Evolutionary conservation across 2,329 filamentous ascomycete species (phyloP).

Genomic region (Arthrobotrys musiformis): DNA sequence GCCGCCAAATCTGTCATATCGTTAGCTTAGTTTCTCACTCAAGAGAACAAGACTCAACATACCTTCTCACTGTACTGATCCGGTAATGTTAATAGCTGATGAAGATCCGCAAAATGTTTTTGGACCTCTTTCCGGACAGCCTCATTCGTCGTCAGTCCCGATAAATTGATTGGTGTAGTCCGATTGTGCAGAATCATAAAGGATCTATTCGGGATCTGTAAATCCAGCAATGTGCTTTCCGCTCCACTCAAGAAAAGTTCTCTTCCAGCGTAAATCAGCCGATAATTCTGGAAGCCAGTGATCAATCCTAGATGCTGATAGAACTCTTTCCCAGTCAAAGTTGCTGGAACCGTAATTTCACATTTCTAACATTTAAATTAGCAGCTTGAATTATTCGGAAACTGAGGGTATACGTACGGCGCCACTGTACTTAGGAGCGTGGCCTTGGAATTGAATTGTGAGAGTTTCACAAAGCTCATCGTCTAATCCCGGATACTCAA

Average conservation of each 20-base stretch:
- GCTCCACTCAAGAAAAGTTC: slow-evolving; percentile 57
- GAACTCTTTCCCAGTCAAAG: slow-evolving; percentile 37
- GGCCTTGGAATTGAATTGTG: slow-evolving; percentile 43
- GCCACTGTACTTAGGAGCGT: slow-evolving; percentile 44
- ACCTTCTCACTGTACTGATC: slow-evolving; percentile 60
- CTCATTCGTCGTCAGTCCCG: slow-evolving; percentile 53
- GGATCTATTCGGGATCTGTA: slow-evolving; percentile 55
- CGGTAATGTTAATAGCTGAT: slow-evolving; percentile 80
- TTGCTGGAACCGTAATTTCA: slow-evolving; percentile 44
- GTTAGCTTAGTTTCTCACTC: not conserved
- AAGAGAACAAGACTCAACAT: not conserved
- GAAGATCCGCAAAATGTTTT: slow-evolving; percentile 83
- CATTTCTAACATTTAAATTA: slow-evolving; percentile 42
- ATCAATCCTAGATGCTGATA: slow-evolving; percentile 31
- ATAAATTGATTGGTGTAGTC: slow-evolving; percentile 29
- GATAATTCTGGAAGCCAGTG: slow-evolving; percentile 55
- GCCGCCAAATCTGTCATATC: slow-evolving; percentile 35
- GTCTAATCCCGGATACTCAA: slow-evolving; percentile 49
- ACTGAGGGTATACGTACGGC: slow-evolving; percentile 16
- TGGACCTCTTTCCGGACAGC: slow-evolving; percentile 80
- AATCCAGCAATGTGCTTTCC: slow-evolving; percentile 56
- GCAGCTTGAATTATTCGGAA: not conserved
- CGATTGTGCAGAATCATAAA: slow-evolving; percentile 54
- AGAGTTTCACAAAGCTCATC: slow-evolving; percentile 38
- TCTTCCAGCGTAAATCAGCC: slow-evolving; percentile 56